Evolutionary conservation across 1,139 yeast species (phyloP), one percentile per base, ranked within the genome.

Genomic region (Yamadazyma sp.): DNA sequence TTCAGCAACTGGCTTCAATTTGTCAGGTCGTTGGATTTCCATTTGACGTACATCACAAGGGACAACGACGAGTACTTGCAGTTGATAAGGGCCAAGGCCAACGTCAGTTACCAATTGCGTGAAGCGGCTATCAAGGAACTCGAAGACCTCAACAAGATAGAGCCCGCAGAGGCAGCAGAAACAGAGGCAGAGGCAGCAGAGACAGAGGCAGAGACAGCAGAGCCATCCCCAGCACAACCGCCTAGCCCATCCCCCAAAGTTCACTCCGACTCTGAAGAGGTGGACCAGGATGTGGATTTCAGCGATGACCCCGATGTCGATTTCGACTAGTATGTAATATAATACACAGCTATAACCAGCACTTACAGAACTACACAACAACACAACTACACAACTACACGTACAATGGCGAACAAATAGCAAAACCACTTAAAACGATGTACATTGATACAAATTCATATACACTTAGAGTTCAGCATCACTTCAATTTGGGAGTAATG

Each of bases 71-170:
- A 82, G 45, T 84, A 80, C 55, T 64, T 87, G 49, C 79, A 81
- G 42, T 75, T 86, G 37, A 69, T 84, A 42, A 74, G 96, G 53
- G 90, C 95, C 11, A 78, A 82, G 57, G 95, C 95, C 14, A 90
- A 89, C 54, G 63, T 86, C 31, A 83, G 84, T 13, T 84, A 86
- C 59, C 96, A 88, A 62, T 65, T 69, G 43, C 77, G 94, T 48
- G 90, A 85, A 56, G 70, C 56, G 18, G 48, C 44, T 4, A 37
- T 42, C n/a, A 30, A 29, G 31, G 42, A 37, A 15, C 22, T 34
- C 10, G 26, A 23, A 11, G 5, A 5, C 5, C 5, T 18, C 9
- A 4, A n/a, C 4, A 9, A 25, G 28, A 25, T 25, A 12, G n/a
- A n/a, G n/a, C n/a, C n/a, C n/a, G n/a, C n/a, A n/a, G n/a, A n/a